phyloP scores from a whole-genome alignment of 1,139 yeast species.

The Yamadazyma atmosphaerica region DNA sequence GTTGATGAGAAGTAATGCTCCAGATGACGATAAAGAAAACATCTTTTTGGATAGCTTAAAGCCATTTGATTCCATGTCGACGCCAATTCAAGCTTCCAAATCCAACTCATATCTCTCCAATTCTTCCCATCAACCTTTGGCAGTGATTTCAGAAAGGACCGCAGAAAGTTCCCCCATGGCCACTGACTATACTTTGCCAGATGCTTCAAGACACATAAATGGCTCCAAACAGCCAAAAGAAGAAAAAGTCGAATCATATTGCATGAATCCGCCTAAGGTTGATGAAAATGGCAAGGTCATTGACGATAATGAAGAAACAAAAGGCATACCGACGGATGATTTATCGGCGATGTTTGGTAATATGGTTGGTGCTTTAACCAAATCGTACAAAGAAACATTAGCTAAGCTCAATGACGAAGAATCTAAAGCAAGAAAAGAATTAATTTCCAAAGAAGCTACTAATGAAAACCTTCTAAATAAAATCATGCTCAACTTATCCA shows the following conservation, averaged over 20 bases:
- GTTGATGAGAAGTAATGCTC: constrained; percentile 16
- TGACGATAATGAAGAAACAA: constrained; percentile 5
- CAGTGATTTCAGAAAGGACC: constrained; percentile 40
- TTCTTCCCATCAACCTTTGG: constrained; percentile 29
- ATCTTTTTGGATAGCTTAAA: constrained; percentile 35
- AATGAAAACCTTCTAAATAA: constrained; percentile 19
- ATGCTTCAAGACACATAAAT: constrained; percentile 3
- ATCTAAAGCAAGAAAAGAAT: constrained; percentile 13
- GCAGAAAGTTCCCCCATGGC: constrained; percentile 32
- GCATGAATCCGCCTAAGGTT: constrained; percentile 38
- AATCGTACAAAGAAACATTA: constrained; percentile 34
- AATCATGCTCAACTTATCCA: constrained; percentile 18
- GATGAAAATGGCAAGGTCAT: constrained; percentile 32
- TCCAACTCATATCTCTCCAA: constrained; percentile 11
- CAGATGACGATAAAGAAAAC: constrained; percentile 45
- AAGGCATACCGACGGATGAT: constrained; percentile 7
- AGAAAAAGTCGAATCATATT: constrained; percentile 17
- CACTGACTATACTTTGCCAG: constrained; percentile 5
- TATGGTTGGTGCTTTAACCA: constrained; percentile 47
- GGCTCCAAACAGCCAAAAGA: constrained; percentile 9
- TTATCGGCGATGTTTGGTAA: constrained; percentile 5
- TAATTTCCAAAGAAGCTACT: constrained; percentile 17
- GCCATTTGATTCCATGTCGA: constrained; percentile 28
- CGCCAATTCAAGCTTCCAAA: constrained; percentile 27
- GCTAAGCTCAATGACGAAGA: constrained; percentile 20